These are phyloP conservation scores for Cercophora samala DNA, from an alignment of 495 filamentous ascomycete species.

Conservation along the genomic window DNA sequence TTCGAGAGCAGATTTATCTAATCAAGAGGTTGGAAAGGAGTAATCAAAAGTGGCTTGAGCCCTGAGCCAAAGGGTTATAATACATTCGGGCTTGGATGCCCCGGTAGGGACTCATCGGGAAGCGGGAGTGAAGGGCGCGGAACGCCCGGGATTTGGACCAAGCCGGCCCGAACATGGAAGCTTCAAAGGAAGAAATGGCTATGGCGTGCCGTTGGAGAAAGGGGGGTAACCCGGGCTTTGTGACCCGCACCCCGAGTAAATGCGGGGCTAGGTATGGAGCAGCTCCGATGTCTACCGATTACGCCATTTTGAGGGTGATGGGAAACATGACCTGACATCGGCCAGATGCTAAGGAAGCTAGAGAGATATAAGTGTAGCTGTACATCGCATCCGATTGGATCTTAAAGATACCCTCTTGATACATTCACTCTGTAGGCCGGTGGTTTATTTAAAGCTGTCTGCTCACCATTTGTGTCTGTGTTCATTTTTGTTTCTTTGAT, in stretches of 20 bases:
- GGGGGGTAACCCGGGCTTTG: conserved; percentile 2
- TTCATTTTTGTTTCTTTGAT: neutral
- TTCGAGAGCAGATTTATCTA: neutral
- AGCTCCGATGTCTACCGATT: conserved; percentile 31
- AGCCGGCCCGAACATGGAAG: neutral
- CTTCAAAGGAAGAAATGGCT: neutral
- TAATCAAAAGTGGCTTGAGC: neutral
- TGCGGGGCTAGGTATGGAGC: conserved; percentile 20
- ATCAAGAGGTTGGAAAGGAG: neutral
- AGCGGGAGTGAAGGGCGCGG: neutral
- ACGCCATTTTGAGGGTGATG: conserved; percentile 27
- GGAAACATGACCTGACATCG: conserved; percentile 16
- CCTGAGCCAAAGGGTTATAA: neutral
- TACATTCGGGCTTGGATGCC: neutral
- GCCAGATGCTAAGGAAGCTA: neutral
- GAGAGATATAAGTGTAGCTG: conserved; percentile 3
- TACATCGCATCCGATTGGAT: neutral
- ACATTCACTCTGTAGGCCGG: conserved; percentile 1
- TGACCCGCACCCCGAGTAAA: conserved; percentile 13
- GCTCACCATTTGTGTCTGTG: neutral
- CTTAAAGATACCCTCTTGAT: conserved; percentile 10
- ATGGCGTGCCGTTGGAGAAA: neutral
- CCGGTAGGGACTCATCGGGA: neutral
- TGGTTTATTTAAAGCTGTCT: neutral
- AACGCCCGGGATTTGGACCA: conserved; percentile 2